phyloP scores from a whole-genome alignment of 148 eudicot genomes.

The Cornus kousa region DNA sequence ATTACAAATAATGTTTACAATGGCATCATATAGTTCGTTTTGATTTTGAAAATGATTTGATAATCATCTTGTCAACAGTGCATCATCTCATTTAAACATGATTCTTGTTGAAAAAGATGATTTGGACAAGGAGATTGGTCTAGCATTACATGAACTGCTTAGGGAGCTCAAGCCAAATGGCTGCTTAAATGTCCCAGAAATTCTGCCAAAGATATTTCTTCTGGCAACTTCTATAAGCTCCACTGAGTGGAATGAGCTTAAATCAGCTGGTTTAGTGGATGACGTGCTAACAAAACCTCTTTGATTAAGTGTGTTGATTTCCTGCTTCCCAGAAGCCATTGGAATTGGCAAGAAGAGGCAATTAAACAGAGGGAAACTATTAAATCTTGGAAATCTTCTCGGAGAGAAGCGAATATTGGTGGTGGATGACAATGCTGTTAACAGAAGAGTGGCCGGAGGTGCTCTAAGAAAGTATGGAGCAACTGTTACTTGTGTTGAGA shows the following conservation, averaged over 20 bases:
- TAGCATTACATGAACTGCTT: slow-evolving; percentile 33
- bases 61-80: slow-evolving; percentile 37
- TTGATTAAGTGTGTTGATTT: slow-evolving; percentile 52
- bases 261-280: slow-evolving; percentile 61
- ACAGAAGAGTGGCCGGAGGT: slow-evolving; percentile 72
- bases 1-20: background rate
- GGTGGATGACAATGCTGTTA: slow-evolving; percentile 75
- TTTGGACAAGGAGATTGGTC: slow-evolving; percentile 45
- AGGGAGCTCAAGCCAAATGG: slow-evolving; percentile 30
- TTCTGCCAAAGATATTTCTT: slow-evolving; percentile 47
- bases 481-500: slow-evolving; percentile 51
- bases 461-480: slow-evolving; percentile 75
- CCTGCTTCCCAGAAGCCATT: slow-evolving; percentile 66
- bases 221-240: slow-evolving; percentile 45
- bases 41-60: slow-evolving; percentile 16
- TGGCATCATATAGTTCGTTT: background rate
- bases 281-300: slow-evolving; percentile 70
- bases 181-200: slow-evolving; percentile 14
- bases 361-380: slow-evolving; percentile 32
- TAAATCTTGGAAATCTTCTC: slow-evolving; percentile 45
- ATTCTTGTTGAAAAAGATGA: slow-evolving; percentile 65
- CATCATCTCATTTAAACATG: slow-evolving; percentile 44
- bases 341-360: slow-evolving; percentile 48
- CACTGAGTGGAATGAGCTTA: slow-evolving; percentile 48
- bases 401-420: slow-evolving; percentile 57